Base-by-base conservation (phyloP, 257 asterid genomes). In the Lithospermum erythrorhizon region DNA sequence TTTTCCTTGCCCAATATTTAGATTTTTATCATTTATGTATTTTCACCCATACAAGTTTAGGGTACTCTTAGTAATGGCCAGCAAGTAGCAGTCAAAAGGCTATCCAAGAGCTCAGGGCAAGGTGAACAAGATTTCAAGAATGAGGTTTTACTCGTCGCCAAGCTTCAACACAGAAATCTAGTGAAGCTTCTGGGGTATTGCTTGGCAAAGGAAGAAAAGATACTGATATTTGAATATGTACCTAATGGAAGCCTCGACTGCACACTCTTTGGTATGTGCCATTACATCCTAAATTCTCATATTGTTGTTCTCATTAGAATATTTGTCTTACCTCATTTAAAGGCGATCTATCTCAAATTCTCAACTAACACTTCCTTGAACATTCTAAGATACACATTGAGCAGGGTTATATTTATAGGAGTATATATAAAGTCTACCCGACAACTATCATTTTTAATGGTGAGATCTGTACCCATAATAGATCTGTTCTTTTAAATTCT, bases 101-200 rank as follows among this genome's bases (percentile, higher is more conserved):
- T 64, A 24, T 64, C 68, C 8, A 19, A 19, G 15, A 1, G 18
- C 37, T 64, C 68, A 30, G 49, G 18, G 21, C 68, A 64, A 53
- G 68, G 61, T 21, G 59, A 64, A 29, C 17, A 20, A 7, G 61
- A 54, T 30, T 64, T 64, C 30, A 25, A 56, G 37, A 56, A 56
- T 17, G 60, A 56, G 20, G 60, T 56, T 13, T 11, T 23, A 19
- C 20, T 56, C 13, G 60, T 56, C 6, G 60, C 60, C 11, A 56
- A 56, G 30, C 60, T 64, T 64, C 68, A 64, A 14, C 68, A 64
- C 35, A 54, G 61, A 24, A 64, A 64, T 64, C 47, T 64, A 21
- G 61, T 64, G 10, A 54, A 41, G 41, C 51, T 64, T 2, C 60
- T 64, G 9, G 68, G 68, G 35, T 56, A 22, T 30, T 22, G 35